Conservation (phyloP, 352 stramenopile species). For the Pythium brassicae region DNA sequence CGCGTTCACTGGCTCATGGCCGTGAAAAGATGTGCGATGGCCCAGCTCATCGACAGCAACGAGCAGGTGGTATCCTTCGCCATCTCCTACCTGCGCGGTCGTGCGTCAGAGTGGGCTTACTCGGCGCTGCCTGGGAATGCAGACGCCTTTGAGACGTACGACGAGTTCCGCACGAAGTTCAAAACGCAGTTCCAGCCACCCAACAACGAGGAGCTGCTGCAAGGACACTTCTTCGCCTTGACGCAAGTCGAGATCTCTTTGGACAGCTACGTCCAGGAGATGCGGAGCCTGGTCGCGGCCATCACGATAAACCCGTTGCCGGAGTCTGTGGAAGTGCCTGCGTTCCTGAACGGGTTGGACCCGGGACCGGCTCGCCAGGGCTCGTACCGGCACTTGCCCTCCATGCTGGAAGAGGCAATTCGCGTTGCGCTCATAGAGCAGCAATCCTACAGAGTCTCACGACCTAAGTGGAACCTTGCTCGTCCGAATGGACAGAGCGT, state of each 20-base stretch:
- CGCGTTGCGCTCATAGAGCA: constrained; percentile 1
- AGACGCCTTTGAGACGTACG: background rate
- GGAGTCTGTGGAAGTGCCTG: constrained; percentile 4
- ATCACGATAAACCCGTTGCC: constrained; percentile 4
- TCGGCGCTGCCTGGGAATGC: background rate
- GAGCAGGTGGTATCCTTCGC: background rate
- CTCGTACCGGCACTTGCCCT: background rate
- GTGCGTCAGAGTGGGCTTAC: background rate
- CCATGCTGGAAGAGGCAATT: constrained; percentile 3
- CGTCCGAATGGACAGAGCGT: background rate
- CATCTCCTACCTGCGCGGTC: background rate
- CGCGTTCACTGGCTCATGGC: background rate
- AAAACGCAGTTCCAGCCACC: background rate
- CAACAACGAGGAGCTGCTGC: constrained; percentile 1
- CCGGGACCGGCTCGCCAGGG: background rate
- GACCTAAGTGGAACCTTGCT: background rate
- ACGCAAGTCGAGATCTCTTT: background rate
- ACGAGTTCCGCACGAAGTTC: background rate
- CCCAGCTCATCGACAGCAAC: background rate
- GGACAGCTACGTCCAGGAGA: constrained; percentile 1
- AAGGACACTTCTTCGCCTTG: constrained; percentile 4
- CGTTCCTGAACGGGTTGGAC: constrained; percentile 4
- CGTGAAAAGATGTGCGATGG: background rate
- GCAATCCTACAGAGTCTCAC: constrained; percentile 2
- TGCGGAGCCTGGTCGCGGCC: background rate